Evolutionary conservation across 2,329 filamentous ascomycete species (phyloP).

Genomic region (Arthroderma uncinatum): DNA sequence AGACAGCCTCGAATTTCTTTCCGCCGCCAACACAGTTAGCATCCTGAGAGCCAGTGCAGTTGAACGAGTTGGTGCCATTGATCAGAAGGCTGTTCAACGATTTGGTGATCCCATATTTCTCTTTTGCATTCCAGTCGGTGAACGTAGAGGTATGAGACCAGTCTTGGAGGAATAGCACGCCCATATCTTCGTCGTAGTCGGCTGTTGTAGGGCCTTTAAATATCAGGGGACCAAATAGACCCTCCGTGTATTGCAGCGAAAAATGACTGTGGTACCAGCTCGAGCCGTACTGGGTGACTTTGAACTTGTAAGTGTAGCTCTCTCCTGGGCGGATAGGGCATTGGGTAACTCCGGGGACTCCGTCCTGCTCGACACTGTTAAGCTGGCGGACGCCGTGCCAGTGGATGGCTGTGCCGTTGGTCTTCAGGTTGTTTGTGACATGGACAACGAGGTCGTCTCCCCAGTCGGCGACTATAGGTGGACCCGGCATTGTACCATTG

Average conservation of each 20-base stretch:
- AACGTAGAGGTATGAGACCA: neutral
- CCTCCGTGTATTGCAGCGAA: conserved; percentile 16
- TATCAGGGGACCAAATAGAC: conserved; percentile 25
- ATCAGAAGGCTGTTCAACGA: neutral
- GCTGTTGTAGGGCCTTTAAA: conserved; percentile 21
- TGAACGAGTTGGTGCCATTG: neutral
- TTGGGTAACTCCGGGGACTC: conserved; percentile 17
- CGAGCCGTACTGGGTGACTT: conserved; percentile 16
- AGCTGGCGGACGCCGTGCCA: conserved; percentile 5
- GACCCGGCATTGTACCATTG: conserved; percentile 27
- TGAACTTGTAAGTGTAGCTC: conserved; percentile 16
- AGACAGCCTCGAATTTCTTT: neutral
- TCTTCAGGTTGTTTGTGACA: conserved; percentile 20
- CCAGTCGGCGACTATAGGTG: conserved; percentile 27
- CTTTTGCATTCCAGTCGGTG: neutral
- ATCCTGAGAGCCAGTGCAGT: neutral
- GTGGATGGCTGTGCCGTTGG: conserved; percentile 6
- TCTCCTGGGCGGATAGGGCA: conserved; percentile 18
- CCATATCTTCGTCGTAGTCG: conserved; percentile 6
- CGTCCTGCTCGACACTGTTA: neutral
- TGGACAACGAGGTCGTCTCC: conserved; percentile 23
- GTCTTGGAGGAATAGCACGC: neutral
- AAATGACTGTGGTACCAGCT: conserved; percentile 20
- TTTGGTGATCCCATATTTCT: neutral
- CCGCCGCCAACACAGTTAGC: neutral